Base-by-base conservation (phyloP, 1,139 yeast species). In the Zhuliangozyma parablackwelliae region DNA sequence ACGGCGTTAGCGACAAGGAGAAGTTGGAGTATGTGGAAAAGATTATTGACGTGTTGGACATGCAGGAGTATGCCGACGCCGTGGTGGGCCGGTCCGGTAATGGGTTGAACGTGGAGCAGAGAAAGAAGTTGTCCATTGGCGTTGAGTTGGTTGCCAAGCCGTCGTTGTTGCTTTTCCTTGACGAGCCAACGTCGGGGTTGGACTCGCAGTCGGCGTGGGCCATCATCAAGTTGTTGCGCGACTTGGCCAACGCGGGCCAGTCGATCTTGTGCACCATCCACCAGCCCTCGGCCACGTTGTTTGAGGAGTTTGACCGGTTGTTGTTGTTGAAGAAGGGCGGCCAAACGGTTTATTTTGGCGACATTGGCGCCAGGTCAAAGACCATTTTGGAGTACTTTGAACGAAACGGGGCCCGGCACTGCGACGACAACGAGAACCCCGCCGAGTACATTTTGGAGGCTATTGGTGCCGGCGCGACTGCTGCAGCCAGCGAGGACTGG, bases 131-230 rank as follows among this genome's bases (percentile, higher is more conserved):
- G 45, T 75, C 85, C 21, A 80, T 81, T 59, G 88, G 95, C 47
- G 94, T 88, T 40, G 96, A 88, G 54, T 66, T 88, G 41, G 94
- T 88, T 31, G 95, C 96, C 21, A 87, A 84, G 57, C 96, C 96
- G 5, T 81, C 82, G 47, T 68, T 88, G 40, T 65, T 88, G 44
- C 66, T 88, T 39, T 88, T 88, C 62, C 72, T 88, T 53, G 96
- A 88, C 63, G 96, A 88, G 58, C 96, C 96, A 8, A 88, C 96
- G 20, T 87, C 96, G 6, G 96, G 96, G 54, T 70, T 88, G 48
- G 96, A 88, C 57, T 86, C 96, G 21, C 95, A 87, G 61, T 83
- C 95, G 39, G 95, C 96, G 7, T 85, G 95, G 95, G 78, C 92
- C 20, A 79, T 84, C 51, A 80, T 87, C 57, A 79, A 80, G 54